Evolutionary conservation across 768 basidiomycete genomes (phyloP).

Genomic region (Naganishia antarctica): DNA sequence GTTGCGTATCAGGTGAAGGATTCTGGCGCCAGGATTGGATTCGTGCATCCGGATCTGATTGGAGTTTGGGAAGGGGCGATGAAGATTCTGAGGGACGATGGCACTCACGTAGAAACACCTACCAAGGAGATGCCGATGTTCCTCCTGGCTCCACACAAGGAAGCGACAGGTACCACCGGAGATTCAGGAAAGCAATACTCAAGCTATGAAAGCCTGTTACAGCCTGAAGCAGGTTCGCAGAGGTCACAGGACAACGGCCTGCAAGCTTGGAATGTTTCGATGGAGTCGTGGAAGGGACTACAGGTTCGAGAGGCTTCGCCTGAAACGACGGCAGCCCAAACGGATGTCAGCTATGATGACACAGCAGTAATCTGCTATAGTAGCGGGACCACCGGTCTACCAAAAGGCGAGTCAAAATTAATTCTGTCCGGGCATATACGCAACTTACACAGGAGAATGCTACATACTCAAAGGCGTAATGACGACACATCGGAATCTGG

Average conservation of each 20-base stretch:
- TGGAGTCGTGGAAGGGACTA: background rate
- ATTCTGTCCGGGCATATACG: background rate
- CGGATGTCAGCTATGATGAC: constrained; percentile 19
- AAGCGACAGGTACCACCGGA: background rate
- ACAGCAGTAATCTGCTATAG: constrained; percentile 49
- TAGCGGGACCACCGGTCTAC: constrained; percentile 45
- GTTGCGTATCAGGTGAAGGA: constrained; percentile 68
- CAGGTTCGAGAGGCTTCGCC: background rate
- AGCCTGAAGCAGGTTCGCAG: background rate
- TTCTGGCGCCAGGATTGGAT: constrained; percentile 61
- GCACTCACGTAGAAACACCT: background rate
- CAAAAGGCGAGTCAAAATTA: constrained; percentile 36
- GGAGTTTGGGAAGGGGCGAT: constrained; percentile 10
- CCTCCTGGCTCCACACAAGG: background rate
- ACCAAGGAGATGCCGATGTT: constrained; percentile 9
- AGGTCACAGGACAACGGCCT: too few species aligned
- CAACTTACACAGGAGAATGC: background rate
- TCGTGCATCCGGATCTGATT: constrained; percentile 59
- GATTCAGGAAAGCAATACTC: background rate
- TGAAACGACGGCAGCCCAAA: too few species aligned
- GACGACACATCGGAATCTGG: constrained; percentile 57
- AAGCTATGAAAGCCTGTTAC: constrained; percentile 7
- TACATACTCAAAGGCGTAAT: constrained; percentile 35
- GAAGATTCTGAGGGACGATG: constrained; percentile 14
- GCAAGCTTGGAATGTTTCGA: background rate